Evolutionary conservation across 192 early-diverging fungal species (phyloP).

Genomic region (Allomyces javanicus): DNA sequence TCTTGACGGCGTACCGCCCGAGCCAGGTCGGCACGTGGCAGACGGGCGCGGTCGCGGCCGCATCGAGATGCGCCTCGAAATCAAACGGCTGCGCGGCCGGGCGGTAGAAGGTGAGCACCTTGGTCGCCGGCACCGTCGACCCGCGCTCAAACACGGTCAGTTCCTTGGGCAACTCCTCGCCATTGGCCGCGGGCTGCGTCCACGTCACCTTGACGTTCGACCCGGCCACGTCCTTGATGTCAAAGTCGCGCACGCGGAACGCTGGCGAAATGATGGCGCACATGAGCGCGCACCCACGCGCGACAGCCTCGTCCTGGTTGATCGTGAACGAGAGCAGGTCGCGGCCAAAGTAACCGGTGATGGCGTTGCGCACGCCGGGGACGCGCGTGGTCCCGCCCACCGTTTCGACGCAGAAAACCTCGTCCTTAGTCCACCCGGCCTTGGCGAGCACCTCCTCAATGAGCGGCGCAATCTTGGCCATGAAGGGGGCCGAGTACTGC

Average conservation of each 20-base stretch:
- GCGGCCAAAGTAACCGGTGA: conserved; percentile 74
- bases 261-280: conserved; percentile 93
- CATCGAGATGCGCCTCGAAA: conserved; percentile 59
- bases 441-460: conserved; percentile 55
- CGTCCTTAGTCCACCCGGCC: conserved; percentile 49
- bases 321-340: conserved; percentile 67
- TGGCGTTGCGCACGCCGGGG: conserved; percentile 73
- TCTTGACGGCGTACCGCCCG: conserved; percentile 66
- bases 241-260: conserved; percentile 95
- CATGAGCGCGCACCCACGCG: conserved; percentile 86
- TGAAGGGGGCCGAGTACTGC: conserved; percentile 50
- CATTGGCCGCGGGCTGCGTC: conserved; percentile 32
- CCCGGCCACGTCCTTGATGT: conserved; percentile 68
- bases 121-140: conserved; percentile 74
- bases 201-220: conserved; percentile 83
- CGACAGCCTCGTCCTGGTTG: conserved; percentile 94
- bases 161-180: conserved; percentile 53
- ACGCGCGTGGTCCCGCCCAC: conserved; percentile 89
- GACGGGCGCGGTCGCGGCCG: conserved; percentile 44
- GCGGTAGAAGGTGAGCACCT: conserved; percentile 81
- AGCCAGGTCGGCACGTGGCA: conserved; percentile 57
- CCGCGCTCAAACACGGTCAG: conserved; percentile 74
- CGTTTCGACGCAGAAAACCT: conserved; percentile 87
- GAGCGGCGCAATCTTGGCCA: conserved; percentile 48
- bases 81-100: conserved; percentile 48